phyloP scores from a whole-genome alignment of 768 basidiomycete genomes.

The Tubosaeta brunneosetosa region DNA sequence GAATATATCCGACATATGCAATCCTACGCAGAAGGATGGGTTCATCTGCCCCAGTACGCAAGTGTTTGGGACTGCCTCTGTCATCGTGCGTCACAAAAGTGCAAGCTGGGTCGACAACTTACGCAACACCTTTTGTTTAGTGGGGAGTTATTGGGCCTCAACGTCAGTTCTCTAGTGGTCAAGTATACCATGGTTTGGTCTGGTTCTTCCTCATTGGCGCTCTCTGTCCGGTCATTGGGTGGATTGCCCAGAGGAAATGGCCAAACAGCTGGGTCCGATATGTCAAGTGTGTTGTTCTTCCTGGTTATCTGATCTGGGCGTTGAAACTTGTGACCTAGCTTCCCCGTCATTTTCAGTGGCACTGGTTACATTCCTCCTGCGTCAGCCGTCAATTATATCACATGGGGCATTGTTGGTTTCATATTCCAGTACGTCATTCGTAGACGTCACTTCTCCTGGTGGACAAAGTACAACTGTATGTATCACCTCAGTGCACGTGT shows the following conservation, averaged over 20 bases:
- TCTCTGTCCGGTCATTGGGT: constrained; percentile 53
- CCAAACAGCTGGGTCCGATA: constrained; percentile 62
- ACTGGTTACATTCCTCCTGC: constrained; percentile 63
- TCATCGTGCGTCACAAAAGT: constrained; percentile 40
- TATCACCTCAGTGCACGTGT: constrained; percentile 8
- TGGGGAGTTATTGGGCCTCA: constrained; percentile 82
- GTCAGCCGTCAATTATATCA: constrained; percentile 58
- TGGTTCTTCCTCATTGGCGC: constrained; percentile 82
- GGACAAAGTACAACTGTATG: constrained; percentile 50
- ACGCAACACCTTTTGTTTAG: constrained; percentile 1
- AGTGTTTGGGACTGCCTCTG: constrained; percentile 51
- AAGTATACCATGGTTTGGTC: constrained; percentile 56
- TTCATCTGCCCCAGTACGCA: constrained; percentile 69
- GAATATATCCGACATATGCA: constrained; percentile 36
- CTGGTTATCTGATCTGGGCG: not conserved
- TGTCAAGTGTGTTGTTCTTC: constrained; percentile 48
- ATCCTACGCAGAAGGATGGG: constrained; percentile 33
- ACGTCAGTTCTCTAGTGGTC: constrained; percentile 67
- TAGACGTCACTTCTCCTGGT: constrained; percentile 62
- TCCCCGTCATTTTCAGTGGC: constrained; percentile 53
- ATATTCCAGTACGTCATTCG: constrained; percentile 63
- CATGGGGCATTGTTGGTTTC: constrained; percentile 64
- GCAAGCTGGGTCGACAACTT: not conserved
- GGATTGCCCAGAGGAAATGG: constrained; percentile 50
- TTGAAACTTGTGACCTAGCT: constrained; percentile 26